These are phyloP conservation scores for Pseudoperonospora humuli DNA, from an alignment of 352 stramenopile genomes.

Conservation along the genomic window DNA sequence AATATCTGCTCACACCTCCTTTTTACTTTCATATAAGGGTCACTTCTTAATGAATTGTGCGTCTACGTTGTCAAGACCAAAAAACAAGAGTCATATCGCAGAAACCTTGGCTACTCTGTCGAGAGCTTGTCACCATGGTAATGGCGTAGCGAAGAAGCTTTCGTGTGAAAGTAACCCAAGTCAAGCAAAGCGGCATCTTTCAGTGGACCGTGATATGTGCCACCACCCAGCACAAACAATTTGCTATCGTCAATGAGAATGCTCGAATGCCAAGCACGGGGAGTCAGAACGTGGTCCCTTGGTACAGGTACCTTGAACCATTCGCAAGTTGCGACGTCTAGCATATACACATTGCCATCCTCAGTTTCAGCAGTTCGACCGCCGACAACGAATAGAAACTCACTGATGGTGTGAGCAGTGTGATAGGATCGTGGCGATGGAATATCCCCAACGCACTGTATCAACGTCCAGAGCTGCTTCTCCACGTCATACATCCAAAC, in stretches of 20 bases:
- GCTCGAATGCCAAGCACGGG: constrained; percentile 65
- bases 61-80: not conserved
- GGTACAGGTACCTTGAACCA: constrained; percentile 47
- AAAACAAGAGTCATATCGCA: not conserved
- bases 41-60: constrained; percentile 11
- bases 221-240: constrained; percentile 51
- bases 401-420: constrained; percentile 39
- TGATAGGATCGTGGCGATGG: constrained; percentile 58
- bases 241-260: constrained; percentile 25
- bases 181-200: constrained; percentile 47
- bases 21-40: constrained; percentile 21
- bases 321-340: constrained; percentile 36
- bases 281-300: constrained; percentile 14
- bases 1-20: not conserved
- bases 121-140: not conserved
- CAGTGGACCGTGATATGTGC: constrained; percentile 49
- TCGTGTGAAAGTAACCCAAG: constrained; percentile 27
- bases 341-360: constrained; percentile 40
- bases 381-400: constrained; percentile 54
- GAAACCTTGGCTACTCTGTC: not conserved
- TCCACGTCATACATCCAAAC: constrained; percentile 51
- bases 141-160: constrained; percentile 3
- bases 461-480: constrained; percentile 25
- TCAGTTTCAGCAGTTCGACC: constrained; percentile 42
- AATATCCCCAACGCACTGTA: constrained; percentile 35